phyloP scores from a whole-genome alignment of 306 rosid species.

The Psophocarpus tetragonolobus region DNA sequence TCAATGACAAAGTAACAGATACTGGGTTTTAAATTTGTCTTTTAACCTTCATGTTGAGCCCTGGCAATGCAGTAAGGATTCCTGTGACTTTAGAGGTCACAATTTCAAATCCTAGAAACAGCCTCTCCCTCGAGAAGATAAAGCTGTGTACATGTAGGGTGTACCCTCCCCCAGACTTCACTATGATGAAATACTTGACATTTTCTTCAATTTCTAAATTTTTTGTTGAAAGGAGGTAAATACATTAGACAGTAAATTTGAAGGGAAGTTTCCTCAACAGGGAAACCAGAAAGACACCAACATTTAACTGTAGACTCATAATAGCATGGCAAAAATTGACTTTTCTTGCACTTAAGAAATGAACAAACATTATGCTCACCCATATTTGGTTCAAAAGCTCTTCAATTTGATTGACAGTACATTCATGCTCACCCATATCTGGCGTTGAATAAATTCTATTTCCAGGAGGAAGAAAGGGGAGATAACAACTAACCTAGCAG shows the following conservation, averaged over 20 bases:
- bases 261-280: background rate
- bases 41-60: background rate
- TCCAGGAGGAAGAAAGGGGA: background rate
- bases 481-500: conserved; percentile 54
- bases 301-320: background rate
- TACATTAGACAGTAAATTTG: conserved; percentile 4
- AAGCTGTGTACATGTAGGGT: background rate
- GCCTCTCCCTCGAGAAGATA: background rate
- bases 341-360: conserved; percentile 22
- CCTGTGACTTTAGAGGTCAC: background rate
- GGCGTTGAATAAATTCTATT: background rate
- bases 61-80: background rate
- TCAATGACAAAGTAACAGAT: background rate
- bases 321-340: background rate
- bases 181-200: background rate
- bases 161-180: background rate
- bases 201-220: conserved; percentile 17
- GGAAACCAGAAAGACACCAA: background rate
- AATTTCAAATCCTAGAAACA: background rate
- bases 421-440: too few relatives aligned
- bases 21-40: background rate
- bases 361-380: background rate
- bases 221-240: background rate
- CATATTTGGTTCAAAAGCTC: conserved; percentile 5
- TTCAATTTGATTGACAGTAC: conserved; percentile 4